These are phyloP conservation scores for Aspergillus fijiensis DNA, from an alignment of 2,329 filamentous ascomycete genomes.

Conservation along the genomic window DNA sequence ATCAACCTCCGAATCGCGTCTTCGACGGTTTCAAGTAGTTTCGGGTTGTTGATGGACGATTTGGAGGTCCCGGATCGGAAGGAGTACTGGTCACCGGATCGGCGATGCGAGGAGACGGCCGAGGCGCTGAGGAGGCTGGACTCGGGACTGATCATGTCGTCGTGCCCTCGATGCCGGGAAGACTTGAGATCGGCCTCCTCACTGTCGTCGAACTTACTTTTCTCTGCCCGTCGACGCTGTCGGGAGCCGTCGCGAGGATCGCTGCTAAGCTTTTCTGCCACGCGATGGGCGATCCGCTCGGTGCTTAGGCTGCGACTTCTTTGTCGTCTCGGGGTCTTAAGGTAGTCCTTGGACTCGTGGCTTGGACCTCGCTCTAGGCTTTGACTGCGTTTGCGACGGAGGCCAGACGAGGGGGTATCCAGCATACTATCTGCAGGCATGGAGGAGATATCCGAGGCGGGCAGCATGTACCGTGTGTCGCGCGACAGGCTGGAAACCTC, in stretches of 20 bases:
- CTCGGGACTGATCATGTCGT: conserved; percentile 57
- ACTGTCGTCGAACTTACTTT: conserved; percentile 48
- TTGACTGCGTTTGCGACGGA: conserved; percentile 51
- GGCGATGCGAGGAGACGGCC: conserved; percentile 54
- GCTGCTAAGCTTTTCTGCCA: conserved; percentile 64
- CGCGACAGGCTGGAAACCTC: conserved; percentile 62
- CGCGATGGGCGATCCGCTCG: conserved; percentile 66
- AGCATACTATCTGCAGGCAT: conserved; percentile 73
- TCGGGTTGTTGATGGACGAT: conserved; percentile 88
- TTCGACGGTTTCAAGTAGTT: conserved; percentile 85
- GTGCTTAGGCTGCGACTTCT: conserved; percentile 65
- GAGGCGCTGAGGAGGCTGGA: conserved; percentile 62
- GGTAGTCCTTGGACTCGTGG: conserved; percentile 43
- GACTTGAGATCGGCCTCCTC: conserved; percentile 50
- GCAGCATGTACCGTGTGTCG: conserved; percentile 63
- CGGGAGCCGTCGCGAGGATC: conserved; percentile 49
- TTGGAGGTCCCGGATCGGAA: conserved; percentile 59
- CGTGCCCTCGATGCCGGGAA: conserved; percentile 51
- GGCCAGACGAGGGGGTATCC: conserved; percentile 53
- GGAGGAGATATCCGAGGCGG: conserved; percentile 82
- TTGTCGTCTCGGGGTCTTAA: conserved; percentile 60
- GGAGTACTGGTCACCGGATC: conserved; percentile 58
- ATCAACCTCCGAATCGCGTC: conserved; percentile 89
- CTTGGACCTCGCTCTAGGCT: conserved; percentile 47
- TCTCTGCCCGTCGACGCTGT: conserved; percentile 43